Percentiles rank a stretch among this genome's conserved stretches.
Conservation (phyloP, 1,139 yeast species). For the Yamadazyma friedrichii region DNA sequence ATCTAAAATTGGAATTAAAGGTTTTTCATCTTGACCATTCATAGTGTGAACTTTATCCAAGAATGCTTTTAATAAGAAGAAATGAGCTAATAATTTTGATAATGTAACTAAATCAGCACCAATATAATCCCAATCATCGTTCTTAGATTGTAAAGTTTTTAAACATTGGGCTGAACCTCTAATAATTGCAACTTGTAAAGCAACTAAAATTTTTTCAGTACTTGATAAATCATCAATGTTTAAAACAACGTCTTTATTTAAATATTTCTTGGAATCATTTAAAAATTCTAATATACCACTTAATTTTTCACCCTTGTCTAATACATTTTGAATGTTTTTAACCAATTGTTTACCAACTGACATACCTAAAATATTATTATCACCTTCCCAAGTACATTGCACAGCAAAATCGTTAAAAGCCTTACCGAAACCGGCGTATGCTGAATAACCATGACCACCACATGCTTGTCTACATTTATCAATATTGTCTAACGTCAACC, state of each 20-base stretch:
- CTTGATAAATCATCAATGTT: constrained; percentile 30
- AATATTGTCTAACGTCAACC: constrained; percentile 48
- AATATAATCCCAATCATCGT: constrained; percentile 43
- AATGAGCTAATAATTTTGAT: constrained; percentile 53
- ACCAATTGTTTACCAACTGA: constrained; percentile 48
- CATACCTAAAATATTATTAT: constrained; percentile 48
- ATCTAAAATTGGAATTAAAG: constrained; percentile 26
- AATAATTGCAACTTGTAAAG: constrained; percentile 43
- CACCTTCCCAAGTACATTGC: constrained; percentile 57
- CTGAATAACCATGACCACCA: constrained; percentile 53
- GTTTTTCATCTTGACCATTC: constrained; percentile 23
- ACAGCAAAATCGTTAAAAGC: constrained; percentile 51
- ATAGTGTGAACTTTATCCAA: constrained; percentile 24
- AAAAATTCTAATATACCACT: constrained; percentile 39
- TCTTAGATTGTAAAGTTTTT: constrained; percentile 27
- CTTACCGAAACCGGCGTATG: constrained; percentile 48
- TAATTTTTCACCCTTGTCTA: constrained; percentile 31
- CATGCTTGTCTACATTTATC: constrained; percentile 51
- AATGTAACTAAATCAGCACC: constrained; percentile 59
- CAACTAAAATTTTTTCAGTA: constrained; percentile 32
- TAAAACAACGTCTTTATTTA: constrained; percentile 26
- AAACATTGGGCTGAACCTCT: constrained; percentile 37
- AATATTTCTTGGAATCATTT: constrained; percentile 32
- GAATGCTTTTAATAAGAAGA: constrained; percentile 34
- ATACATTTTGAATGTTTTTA: constrained; percentile 36